Base-by-base conservation (phyloP, 1,284 basidiomycete species). In the Rhodotorula sp. region DNA sequence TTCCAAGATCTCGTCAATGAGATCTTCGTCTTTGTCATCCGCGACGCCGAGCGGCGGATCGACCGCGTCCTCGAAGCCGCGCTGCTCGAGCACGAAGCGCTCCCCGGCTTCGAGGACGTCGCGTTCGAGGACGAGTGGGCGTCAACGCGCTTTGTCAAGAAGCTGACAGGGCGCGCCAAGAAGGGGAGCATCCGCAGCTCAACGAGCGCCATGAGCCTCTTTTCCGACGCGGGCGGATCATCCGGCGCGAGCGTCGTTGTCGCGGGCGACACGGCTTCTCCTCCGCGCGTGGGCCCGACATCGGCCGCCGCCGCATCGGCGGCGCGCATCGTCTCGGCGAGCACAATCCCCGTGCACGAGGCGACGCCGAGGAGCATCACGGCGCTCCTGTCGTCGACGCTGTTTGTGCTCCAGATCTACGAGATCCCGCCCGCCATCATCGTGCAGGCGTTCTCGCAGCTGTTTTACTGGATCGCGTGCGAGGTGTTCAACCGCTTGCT, bases 401-500 rank as follows among this genome's bases (percentile, higher is more conserved):
- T 98, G 71, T 89, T 91, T 23, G 83, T 98, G 46, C 85, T 99
- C 17, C 88, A 89, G 60, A 84, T 94, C 27, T 93, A 95, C 74
- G 91, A 96, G 72, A 87, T 98, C 75, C 97, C 98, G 79, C 95
- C 96, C 16, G 90, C 88, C 3, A 85, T 97, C 58, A 90, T 90
- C 70, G 89, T 91, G 21, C 96, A 99, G 80, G 86, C 93, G 57
- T 95, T 95, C 87, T 96, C 93, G 1, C 96, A 99, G 82, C 88
- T 97, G 25, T 89, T 95, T 83, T 96, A 93, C 80, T 96, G 93
- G 93, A 80, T 84, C 67, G 82, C 84, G 19, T 83, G 92, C 81
- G 96, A 99, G 83, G 86, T 93, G 46, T 99, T 98, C 84, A 99
- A 99, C 82, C 89, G 95, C 46, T 87, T 97, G 52, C 83, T 97